phyloP scores from a whole-genome alignment of 805 yeast genomes.

The Nakazawaea ambrosiae region DNA sequence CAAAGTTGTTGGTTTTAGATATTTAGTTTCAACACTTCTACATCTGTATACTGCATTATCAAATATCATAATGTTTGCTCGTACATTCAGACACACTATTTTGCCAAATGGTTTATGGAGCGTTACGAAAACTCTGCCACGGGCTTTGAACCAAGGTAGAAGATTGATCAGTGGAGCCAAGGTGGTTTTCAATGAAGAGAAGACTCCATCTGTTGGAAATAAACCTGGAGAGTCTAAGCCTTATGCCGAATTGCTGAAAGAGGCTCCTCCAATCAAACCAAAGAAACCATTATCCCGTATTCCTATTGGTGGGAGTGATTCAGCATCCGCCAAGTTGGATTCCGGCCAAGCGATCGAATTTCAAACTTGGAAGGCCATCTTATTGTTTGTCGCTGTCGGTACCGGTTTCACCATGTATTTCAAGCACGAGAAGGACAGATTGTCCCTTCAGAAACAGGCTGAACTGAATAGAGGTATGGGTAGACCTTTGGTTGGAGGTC shows the following conservation, averaged over 20 bases:
- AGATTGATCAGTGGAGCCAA: no score
- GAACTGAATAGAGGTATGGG: constrained; percentile 86
- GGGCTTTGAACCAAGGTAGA: no score
- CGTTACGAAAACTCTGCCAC: no score
- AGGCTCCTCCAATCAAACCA: constrained; percentile 7
- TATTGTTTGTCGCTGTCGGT: constrained; percentile 61
- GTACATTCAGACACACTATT: no score
- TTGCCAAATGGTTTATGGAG: no score
- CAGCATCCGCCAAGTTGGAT: constrained; percentile 24
- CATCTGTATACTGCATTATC: no score
- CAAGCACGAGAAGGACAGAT: constrained; percentile 65
- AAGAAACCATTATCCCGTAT: constrained; percentile 72
- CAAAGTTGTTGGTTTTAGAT: no score
- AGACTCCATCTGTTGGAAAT: no score
- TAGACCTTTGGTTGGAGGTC: constrained; percentile 89
- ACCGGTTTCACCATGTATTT: constrained; percentile 67
- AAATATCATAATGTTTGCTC: no score
- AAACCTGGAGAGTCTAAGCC: no score
- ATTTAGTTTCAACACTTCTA: no score
- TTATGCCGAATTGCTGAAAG: constrained; percentile 7
- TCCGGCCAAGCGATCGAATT: constrained; percentile 48
- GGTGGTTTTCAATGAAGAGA: no score
- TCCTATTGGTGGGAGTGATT: constrained; percentile 59
- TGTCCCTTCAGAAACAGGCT: constrained; percentile 69
- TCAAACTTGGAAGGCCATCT: constrained; percentile 80